A percentile compares a stretch with the other conserved stretches of the same genome.
These are phyloP conservation scores for Neurospora sp. DNA, from an alignment of 495 filamentous ascomycete species.

Conservation along the genomic window DNA sequence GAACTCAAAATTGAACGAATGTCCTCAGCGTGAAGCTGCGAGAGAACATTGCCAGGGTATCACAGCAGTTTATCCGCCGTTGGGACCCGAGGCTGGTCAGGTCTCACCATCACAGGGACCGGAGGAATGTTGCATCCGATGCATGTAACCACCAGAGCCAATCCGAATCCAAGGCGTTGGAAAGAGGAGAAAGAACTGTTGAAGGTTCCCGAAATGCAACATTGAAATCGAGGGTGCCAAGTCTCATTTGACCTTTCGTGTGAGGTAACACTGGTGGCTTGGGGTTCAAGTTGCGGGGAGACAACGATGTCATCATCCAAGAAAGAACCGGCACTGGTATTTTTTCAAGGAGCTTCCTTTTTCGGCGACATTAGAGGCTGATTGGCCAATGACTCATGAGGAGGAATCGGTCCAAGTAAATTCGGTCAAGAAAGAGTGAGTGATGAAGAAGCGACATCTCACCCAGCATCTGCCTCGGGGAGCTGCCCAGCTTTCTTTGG, in stretches of 20 bases:
- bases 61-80: background rate
- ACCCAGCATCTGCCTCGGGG: background rate
- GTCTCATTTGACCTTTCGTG: background rate
- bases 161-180: background rate
- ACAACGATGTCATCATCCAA: background rate
- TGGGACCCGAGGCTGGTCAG: background rate
- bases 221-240: background rate
- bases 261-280: background rate
- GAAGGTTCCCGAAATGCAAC: background rate
- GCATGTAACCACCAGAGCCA: background rate
- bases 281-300: background rate
- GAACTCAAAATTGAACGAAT: background rate
- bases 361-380: background rate
- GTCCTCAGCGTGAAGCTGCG: background rate
- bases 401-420: background rate
- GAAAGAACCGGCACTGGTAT: background rate
- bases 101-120: background rate
- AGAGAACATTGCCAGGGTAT: background rate
- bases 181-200: background rate
- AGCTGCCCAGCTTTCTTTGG: background rate
- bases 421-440: background rate
- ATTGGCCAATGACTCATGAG: background rate
- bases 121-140: background rate
- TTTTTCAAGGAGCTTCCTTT: background rate
- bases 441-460: background rate